A percentile compares a stretch with the other conserved stretches of the same genome.
These are phyloP conservation scores for Tulasnella calospora DNA, from an alignment of 768 basidiomycete species.

Conservation along the genomic window DNA sequence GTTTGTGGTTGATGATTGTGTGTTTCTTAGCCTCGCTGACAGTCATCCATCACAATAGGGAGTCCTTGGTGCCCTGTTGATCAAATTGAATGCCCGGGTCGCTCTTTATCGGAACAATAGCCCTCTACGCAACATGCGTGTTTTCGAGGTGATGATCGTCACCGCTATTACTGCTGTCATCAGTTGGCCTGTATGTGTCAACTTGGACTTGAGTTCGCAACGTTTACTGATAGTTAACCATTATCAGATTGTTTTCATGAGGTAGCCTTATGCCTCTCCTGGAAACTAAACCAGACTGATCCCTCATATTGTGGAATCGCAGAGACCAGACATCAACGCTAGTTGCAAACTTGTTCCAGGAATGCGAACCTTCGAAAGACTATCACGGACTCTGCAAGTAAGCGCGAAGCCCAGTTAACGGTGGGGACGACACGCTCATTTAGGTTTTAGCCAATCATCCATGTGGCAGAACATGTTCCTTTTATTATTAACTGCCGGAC, in stretches of 20 bases:
- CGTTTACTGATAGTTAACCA: not conserved
- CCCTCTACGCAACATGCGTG: slow-evolving; percentile 53
- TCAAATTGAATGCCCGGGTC: slow-evolving; percentile 59
- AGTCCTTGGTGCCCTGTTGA: slow-evolving; percentile 58
- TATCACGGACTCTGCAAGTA: slow-evolving; percentile 80
- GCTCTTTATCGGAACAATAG: slow-evolving; percentile 59
- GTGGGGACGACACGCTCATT: slow-evolving; percentile 6
- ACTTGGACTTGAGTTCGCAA: not conserved
- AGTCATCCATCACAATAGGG: slow-evolving; percentile 44
- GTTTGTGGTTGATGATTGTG: slow-evolving; percentile 37
- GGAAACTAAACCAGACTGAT: not conserved
- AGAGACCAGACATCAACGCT: slow-evolving; percentile 75
- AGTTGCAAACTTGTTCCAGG: slow-evolving; percentile 76
- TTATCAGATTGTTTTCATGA: slow-evolving; percentile 58
- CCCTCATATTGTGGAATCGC: not conserved
- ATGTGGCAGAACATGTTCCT: slow-evolving; percentile 65
- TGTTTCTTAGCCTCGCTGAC: not conserved
- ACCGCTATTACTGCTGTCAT: slow-evolving; percentile 65
- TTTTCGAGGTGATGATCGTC: slow-evolving; percentile 58
- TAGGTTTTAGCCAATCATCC: slow-evolving; percentile 50
- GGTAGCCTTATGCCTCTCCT: slow-evolving; percentile 37
- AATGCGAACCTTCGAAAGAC: slow-evolving; percentile 67
- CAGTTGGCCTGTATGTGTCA: slow-evolving; percentile 52
- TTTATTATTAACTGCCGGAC: slow-evolving; percentile 54
- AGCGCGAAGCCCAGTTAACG: slow-evolving; percentile 31